Evolutionary conservation across 2,329 filamentous ascomycete species (phyloP).

Genomic region (Sarocladium strictum): DNA sequence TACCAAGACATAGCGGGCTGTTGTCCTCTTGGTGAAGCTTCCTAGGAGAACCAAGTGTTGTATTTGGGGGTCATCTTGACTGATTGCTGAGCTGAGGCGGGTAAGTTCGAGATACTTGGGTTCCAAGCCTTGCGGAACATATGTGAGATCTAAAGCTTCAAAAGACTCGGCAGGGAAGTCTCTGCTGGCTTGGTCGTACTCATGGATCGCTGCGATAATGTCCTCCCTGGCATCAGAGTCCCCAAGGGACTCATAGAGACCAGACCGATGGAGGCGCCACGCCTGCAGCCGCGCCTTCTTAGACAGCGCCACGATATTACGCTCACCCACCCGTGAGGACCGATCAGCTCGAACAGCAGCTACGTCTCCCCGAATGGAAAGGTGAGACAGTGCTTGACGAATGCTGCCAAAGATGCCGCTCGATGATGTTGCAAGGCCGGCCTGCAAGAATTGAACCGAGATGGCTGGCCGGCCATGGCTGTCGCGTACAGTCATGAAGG

Average conservation of each 20-base stretch:
- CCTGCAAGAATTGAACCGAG: constrained; percentile 69
- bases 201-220: constrained; percentile 56
- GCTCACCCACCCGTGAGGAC: constrained; percentile 69
- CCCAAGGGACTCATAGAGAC: constrained; percentile 68
- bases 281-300: constrained; percentile 71
- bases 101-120: constrained; percentile 44
- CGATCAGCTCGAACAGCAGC: constrained; percentile 72
- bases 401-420: constrained; percentile 76
- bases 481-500: constrained; percentile 81
- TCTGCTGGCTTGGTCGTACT: constrained; percentile 42
- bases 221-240: constrained; percentile 65
- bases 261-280: constrained; percentile 86
- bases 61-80: constrained; percentile 42
- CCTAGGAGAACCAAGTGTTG: constrained; percentile 59
- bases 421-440: constrained; percentile 46
- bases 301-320: constrained; percentile 76
- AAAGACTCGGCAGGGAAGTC: constrained; percentile 53
- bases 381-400: constrained; percentile 66
- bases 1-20: constrained; percentile 66
- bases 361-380: constrained; percentile 68
- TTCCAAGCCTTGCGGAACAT: constrained; percentile 51
- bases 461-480: constrained; percentile 79
- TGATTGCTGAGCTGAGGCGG: constrained; percentile 43
- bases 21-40: constrained; percentile 45
- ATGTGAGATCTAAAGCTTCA: constrained; percentile 74